Evolutionary conservation across 2,329 filamentous ascomycete genomes (phyloP).

Genomic region (Decorospora gaudefroyi): DNA sequence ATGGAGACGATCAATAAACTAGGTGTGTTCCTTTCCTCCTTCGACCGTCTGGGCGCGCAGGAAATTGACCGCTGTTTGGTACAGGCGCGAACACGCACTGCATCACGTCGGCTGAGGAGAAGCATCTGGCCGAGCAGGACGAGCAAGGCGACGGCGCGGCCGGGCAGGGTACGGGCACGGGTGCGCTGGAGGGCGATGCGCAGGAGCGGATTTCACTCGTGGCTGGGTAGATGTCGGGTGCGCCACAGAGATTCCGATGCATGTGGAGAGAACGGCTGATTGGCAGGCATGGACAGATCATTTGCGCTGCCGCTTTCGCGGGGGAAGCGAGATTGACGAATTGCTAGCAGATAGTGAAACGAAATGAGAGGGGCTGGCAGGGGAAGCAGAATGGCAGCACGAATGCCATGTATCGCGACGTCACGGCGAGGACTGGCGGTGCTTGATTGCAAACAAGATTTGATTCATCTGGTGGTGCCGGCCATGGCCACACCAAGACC

Average conservation of each 20-base stretch:
- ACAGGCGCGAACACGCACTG: constrained; percentile 77
- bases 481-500: constrained; percentile 3
- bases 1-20: constrained; percentile 98
- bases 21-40: constrained; percentile 49
- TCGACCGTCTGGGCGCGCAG: constrained; percentile 5
- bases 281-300: not conserved
- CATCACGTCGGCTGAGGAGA: constrained; percentile 80
- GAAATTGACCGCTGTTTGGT: constrained; percentile 27
- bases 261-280: not conserved
- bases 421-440: constrained; percentile 17
- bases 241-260: too few relatives aligned
- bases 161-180: constrained; percentile 13
- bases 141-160: constrained; percentile 22
- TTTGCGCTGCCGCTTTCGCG: constrained; percentile 6
- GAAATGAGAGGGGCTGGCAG: constrained; percentile 23
- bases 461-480: constrained; percentile 13
- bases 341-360: constrained; percentile 5
- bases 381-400: constrained; percentile 8
- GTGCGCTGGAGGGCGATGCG: constrained; percentile 17
- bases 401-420: constrained; percentile 17
- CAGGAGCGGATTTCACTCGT: constrained; percentile 35
- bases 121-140: constrained; percentile 59
- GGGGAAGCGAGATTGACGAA: constrained; percentile 18
- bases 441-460: constrained; percentile 29
- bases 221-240: constrained; percentile 37